phyloP scores from a whole-genome alignment of 2,329 filamentous ascomycete species.

The Fusarium brachygibbosum region DNA sequence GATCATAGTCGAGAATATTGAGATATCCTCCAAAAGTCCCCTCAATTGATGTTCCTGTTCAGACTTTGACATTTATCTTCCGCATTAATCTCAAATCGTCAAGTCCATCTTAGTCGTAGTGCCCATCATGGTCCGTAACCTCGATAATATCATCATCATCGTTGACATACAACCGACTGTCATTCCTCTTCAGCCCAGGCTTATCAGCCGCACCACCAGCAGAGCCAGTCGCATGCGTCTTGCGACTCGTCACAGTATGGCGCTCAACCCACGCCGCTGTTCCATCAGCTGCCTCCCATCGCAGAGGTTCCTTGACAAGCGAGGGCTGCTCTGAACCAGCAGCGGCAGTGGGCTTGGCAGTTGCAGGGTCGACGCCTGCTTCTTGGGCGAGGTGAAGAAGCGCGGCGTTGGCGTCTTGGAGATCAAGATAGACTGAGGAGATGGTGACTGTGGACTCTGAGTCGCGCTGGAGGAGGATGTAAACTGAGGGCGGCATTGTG shows the following conservation, averaged over 20 bases:
- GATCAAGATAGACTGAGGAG: slow-evolving; percentile 51
- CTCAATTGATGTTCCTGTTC: slow-evolving; percentile 3
- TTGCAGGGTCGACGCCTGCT: slow-evolving; percentile 44
- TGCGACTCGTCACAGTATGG: slow-evolving; percentile 49
- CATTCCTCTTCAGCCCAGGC: slow-evolving; percentile 42
- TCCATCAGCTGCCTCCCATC: slow-evolving; percentile 56
- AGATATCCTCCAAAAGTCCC: neutral
- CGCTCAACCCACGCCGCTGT: slow-evolving; percentile 56
- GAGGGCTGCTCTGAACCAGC: slow-evolving; percentile 19
- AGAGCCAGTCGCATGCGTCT: slow-evolving; percentile 16
- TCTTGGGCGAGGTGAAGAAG: slow-evolving; percentile 50
- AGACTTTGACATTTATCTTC: slow-evolving; percentile 9
- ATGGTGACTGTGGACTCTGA: slow-evolving; percentile 45
- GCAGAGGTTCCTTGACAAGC: slow-evolving; percentile 47
- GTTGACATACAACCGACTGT: slow-evolving; percentile 47
- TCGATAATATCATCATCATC: slow-evolving; percentile 49
- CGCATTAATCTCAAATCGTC: slow-evolving; percentile 22
- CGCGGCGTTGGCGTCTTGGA: slow-evolving; percentile 55
- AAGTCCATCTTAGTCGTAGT: slow-evolving; percentile 41
- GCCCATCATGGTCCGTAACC: slow-evolving; percentile 43
- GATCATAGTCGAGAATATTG: neutral
- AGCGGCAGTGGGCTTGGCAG: slow-evolving; percentile 34
- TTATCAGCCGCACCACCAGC: slow-evolving; percentile 6
- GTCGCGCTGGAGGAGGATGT: slow-evolving; percentile 53
- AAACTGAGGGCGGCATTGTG: slow-evolving; percentile 51